Percentiles rank a stretch among this genome's conserved stretches.
These are phyloP conservation scores for Daedalea quercina DNA, from an alignment of 768 basidiomycete species.

Conservation along the genomic window DNA sequence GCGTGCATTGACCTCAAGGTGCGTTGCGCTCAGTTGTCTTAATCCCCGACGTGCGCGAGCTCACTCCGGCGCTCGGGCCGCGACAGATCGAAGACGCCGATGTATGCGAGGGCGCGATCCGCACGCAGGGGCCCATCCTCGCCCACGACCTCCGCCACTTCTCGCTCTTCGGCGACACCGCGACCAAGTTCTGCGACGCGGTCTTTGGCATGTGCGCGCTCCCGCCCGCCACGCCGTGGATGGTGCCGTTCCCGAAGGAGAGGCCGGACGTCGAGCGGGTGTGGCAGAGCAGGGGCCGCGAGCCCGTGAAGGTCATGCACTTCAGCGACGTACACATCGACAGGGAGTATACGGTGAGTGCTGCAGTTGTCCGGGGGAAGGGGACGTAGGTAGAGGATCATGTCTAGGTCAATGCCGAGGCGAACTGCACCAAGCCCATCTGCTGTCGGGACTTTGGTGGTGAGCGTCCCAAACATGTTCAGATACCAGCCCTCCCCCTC, in stretches of 20 bases:
- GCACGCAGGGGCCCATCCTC: conserved; percentile 48
- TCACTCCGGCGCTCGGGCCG: no score
- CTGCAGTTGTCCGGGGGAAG: background rate
- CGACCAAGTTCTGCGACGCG: conserved; percentile 48
- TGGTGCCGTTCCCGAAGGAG: conserved; percentile 38
- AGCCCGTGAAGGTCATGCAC: conserved; percentile 51
- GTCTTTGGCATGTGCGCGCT: conserved; percentile 48
- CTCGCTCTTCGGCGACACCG: conserved; percentile 37
- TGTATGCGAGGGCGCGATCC: conserved; percentile 48
- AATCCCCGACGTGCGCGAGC: background rate
- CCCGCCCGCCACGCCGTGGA: conserved; percentile 37
- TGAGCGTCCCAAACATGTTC: conserved; percentile 26
- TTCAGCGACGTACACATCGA: conserved; percentile 63
- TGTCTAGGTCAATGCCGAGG: conserved; percentile 50
- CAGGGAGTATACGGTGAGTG: conserved; percentile 41
- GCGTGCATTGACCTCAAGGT: conserved; percentile 5
- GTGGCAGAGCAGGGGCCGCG: conserved; percentile 30
- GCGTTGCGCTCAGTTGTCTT: background rate
- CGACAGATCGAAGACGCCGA: conserved; percentile 44
- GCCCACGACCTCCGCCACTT: conserved; percentile 50
- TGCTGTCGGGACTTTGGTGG: conserved; percentile 53
- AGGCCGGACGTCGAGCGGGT: conserved; percentile 29
- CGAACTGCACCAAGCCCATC: conserved; percentile 54
- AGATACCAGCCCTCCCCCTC: conserved; percentile 40
- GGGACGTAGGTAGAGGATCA: no score